Base-by-base conservation (phyloP, 2,329 filamentous ascomycete genomes). In the Trichoderma sp. region DNA sequence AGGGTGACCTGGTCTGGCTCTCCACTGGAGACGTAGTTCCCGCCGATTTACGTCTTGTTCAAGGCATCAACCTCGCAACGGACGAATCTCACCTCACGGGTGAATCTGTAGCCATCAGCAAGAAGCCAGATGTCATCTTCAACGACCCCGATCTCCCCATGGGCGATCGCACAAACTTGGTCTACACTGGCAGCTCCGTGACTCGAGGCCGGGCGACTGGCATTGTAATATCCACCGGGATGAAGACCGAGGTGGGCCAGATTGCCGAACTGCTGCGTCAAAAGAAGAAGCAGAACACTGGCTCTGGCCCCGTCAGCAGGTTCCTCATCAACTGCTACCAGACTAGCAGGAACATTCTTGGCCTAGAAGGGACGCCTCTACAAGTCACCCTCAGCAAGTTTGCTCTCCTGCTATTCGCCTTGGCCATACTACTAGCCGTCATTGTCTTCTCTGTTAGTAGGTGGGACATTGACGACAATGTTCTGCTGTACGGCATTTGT, bases 361-460 rank as follows among this genome's bases (percentile, higher is more conserved):
- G 91, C 74, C 83, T 92, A 3, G 89, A 93, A 73, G 95, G 95
- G 67, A 97, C 95, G 1, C 95, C 95, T 0, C 87, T 98, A 63
- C 94, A 97, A 85, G 92, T 93, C 78, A 96, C 94, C 81, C 88
- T 98, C 69, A 94, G 93, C 85, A 95, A 95, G 84, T 92, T 98
- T 80, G 95, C 95, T 33, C 91, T 97, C 60, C 82, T 94, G 4
- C 89, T 97, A 2, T 97, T 97, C 81, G 91, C 88, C 64, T 89
- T 95, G 68, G 95, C 91, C 60, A 85, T 92, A 73, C 79, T 91
- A 3, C 86, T 92, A 41, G 90, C 88, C 67, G 81, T 92, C 75
- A 88, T 92, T 69, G 91, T 92, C 79, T 92, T 92, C 81, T 88
- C 87, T 6, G 90, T 87, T 76, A 90, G 88, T 81, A 84, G 84